phyloP scores from a whole-genome alignment of 2,329 filamentous ascomycete genomes.

The Diaporthe capsici region DNA sequence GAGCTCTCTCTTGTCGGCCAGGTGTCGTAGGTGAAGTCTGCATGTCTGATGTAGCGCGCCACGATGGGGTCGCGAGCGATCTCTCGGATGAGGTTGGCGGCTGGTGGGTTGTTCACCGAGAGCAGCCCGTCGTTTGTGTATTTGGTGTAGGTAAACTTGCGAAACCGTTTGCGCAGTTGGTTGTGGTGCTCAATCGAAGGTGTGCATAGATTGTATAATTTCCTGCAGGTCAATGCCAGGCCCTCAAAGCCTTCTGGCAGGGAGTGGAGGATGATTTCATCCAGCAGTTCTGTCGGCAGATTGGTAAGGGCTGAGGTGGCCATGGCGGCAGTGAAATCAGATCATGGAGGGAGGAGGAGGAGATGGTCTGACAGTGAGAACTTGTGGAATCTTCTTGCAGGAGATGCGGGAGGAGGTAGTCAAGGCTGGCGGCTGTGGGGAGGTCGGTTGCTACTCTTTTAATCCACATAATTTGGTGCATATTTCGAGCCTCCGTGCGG shows the following conservation, averaged over 20 bases:
- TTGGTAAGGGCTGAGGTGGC: not conserved
- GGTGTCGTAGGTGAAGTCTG: not conserved
- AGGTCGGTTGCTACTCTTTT: too few relatives aligned
- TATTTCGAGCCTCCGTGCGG: too few relatives aligned
- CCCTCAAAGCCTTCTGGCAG: slow-evolving; percentile 1
- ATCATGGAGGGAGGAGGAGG: not conserved
- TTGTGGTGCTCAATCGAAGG: not conserved
- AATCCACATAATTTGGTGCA: too few relatives aligned
- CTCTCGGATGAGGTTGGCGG: not conserved
- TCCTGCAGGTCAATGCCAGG: slow-evolving; percentile 1
- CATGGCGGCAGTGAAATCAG: not conserved
- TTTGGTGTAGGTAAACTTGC: not conserved
- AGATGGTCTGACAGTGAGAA: not conserved
- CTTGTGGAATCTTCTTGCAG: not conserved
- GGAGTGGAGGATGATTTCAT: not conserved
- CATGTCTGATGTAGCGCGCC: slow-evolving; percentile 4
- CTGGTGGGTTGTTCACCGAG: not conserved
- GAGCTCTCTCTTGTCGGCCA: not conserved
- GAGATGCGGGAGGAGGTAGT: not conserved
- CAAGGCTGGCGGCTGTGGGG: too few relatives aligned
- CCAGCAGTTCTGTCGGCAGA: slow-evolving; percentile 3
- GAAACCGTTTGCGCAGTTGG: not conserved
- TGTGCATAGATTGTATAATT: not conserved
- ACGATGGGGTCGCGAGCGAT: not conserved
- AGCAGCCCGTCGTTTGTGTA: not conserved